Evolutionary conservation across 1,139 yeast species (phyloP), one percentile per base, ranked within the genome.

Genomic region (Spathaspora sp.): DNA sequence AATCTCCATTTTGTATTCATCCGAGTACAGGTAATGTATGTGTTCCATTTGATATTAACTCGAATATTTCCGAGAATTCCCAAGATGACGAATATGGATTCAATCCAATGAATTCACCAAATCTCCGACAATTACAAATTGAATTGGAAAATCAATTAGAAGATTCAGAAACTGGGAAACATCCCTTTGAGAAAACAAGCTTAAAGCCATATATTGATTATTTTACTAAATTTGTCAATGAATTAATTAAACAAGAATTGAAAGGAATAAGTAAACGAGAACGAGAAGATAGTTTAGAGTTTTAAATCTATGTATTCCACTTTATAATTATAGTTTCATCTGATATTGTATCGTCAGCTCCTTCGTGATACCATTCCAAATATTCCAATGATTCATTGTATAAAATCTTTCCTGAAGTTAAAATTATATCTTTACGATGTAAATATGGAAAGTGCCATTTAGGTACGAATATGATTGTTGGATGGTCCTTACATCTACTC

Each of bases 11-110:
- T 64, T 93, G 98, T 72, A 84, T 93, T 42, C 99, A 93, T 63
- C 99, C 99, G 1, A 84, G 90, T 6, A 95, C 99, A 0, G 98
- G 97, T n/a, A 87, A 90, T 56, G 88, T 93, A 4, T 93, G 99
- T 80, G 97, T 95, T 7, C 97, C 99, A 0, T 90, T 93, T 57
- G 88, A 85, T 58, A 82, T 88, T 1, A 18, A 60, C 53, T 33
- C 62, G 60, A 56, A 78, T 51, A 55, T 72, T 26, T 61, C 70
- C 2, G 64, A 60, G n/a, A 63, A 70, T 46, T 46, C 52, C 8
- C 68, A 65, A 1, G 74, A 73, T 51, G 78, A 72, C 49, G 64
- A 51, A 0, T 74, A 78, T 47, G 81, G 81, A 1, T 93, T 93
- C 60, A 82, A 86, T 56, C 98, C 98, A 1, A 77, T 78, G 55